These are phyloP conservation scores for Thymus mandschuricus DNA, from an alignment of 257 asterid species.

Conservation along the genomic window DNA sequence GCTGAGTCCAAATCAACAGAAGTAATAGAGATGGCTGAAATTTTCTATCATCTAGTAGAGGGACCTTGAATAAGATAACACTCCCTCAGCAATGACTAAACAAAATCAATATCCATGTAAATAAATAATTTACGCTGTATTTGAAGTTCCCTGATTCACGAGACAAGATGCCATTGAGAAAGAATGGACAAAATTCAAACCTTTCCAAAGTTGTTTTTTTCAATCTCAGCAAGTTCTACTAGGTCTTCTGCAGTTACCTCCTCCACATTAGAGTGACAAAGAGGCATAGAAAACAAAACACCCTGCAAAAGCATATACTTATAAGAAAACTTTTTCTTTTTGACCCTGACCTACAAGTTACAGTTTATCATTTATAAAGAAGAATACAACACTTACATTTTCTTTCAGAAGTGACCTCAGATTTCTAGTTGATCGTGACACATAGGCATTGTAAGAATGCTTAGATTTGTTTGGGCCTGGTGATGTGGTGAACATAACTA, in stretches of 20 bases:
- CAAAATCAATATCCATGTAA: slow-evolving; percentile 5
- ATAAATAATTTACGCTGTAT: slow-evolving; percentile 25
- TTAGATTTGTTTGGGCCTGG: slow-evolving; percentile 48
- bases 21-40: slow-evolving; percentile 18
- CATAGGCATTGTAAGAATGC: slow-evolving; percentile 67
- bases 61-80: background rate
- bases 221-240: slow-evolving; percentile 78
- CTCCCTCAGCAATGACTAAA: slow-evolving; percentile 18
- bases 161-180: background rate
- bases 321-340: slow-evolving; percentile 21
- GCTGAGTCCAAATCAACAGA: background rate
- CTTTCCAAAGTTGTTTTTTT: slow-evolving; percentile 76
- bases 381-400: slow-evolving; percentile 58
- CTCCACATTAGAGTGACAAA: slow-evolving; percentile 72
- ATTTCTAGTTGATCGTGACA: slow-evolving; percentile 88
- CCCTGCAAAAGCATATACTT: slow-evolving; percentile 53
- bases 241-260: slow-evolving; percentile 80
- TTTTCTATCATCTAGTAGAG: slow-evolving; percentile 5
- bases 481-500: slow-evolving; percentile 75
- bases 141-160: slow-evolving; percentile 15
- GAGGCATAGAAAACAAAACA: slow-evolving; percentile 88
- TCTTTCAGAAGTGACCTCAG: slow-evolving; percentile 84
- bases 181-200: slow-evolving; percentile 43
- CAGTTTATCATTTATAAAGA: slow-evolving; percentile 18
- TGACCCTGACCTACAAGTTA: slow-evolving; percentile 2